Base-by-base conservation (phyloP, 306 rosid genomes). In the Inga leiocalycina region DNA sequence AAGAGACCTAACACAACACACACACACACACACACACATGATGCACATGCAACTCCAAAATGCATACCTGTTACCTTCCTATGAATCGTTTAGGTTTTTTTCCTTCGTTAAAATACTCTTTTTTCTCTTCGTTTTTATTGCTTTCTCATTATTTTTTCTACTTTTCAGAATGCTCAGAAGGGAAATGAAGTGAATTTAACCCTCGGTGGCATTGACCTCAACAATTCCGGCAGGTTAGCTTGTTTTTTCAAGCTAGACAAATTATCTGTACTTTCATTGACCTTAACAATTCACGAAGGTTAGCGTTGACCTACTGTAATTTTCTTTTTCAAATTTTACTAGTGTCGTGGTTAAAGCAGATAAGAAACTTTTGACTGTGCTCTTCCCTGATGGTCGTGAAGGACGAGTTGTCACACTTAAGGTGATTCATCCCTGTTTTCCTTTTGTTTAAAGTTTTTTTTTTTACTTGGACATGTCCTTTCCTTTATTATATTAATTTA, bases 151-250 rank as follows among this genome's bases (percentile, higher is more conserved):
- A 16, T 24, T 22, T 78, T 76, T 65, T 48, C 34, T 86, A 65
- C 57, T 44, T 81, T 81, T 62, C 90, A 97, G 98, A 91, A 86
- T 88, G 91, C 88, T 83, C 89, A 74, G 68, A 94, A 84, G 90
- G 99, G 95, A 68, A 89, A 90, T 84, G 99, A 94, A 87, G 98
- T 87, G 81, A 92, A 97, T 89, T 88, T 97, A 90, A 97, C 97
- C 79, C 97, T 97, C 9, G 99, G 99, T 70, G 99, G 99, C 85
- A 97, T 94, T 84, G 99, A 97, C 80, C 99, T 97, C 97, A 97
- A 97, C 97, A 97, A 94, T 91, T 92, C 99, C 91, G 98, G 99
- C 95, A 97, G 99, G 99, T 97, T 90, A 91, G 98, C 91, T 89
- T 87, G 87, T 83, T 81, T 81, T 84, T 76, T 79, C 59, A 48